phyloP scores from a whole-genome alignment of 2,329 filamentous ascomycete genomes.

The Colletotrichum filicis region DNA sequence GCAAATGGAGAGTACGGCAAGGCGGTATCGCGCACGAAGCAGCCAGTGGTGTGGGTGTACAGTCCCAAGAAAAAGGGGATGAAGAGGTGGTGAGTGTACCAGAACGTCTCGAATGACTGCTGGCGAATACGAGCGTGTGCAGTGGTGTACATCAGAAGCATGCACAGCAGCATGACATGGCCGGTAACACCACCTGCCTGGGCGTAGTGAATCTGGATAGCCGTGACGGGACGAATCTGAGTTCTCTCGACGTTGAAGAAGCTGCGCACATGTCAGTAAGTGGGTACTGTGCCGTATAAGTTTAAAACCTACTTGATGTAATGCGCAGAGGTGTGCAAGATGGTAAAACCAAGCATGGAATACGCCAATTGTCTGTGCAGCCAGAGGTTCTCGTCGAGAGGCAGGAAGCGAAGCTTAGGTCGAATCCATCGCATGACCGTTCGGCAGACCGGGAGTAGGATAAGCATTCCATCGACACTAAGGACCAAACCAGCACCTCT shows the following conservation, averaged over 20 bases:
- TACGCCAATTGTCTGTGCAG: conserved; percentile 97
- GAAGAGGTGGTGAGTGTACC: conserved; percentile 99
- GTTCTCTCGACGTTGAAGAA: conserved; percentile 94
- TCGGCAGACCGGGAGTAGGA: conserved; percentile 93
- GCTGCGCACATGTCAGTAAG: conserved; percentile 53
- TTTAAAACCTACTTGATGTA: conserved; percentile 84
- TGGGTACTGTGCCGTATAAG: not conserved
- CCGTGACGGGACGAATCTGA: conserved; percentile 83
- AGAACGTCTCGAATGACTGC: conserved; percentile 98
- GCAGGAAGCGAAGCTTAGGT: conserved; percentile 87
- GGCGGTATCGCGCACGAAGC: conserved; percentile 89
- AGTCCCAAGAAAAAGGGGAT: conserved; percentile 93
- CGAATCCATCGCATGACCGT: conserved; percentile 87
- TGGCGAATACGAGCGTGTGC: conserved; percentile 93
- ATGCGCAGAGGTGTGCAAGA: conserved; percentile 81
- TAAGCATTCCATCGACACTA: conserved; percentile 85
- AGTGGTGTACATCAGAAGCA: conserved; percentile 98
- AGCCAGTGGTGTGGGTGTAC: conserved; percentile 95
- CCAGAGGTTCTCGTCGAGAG: conserved; percentile 96
- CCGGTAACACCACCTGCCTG: conserved; percentile 93
- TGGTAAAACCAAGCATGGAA: conserved; percentile 83
- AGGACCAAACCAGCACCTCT: conserved; percentile 91
- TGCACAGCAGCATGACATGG: conserved; percentile 98
- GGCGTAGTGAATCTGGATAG: conserved; percentile 90
- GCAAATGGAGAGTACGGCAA: conserved; percentile 85